Percentiles rank a stretch among this genome's conserved stretches.
phyloP scores from a whole-genome alignment of 2,329 filamentous ascomycete species.

The Gnomoniopsis smithogilvyi region DNA sequence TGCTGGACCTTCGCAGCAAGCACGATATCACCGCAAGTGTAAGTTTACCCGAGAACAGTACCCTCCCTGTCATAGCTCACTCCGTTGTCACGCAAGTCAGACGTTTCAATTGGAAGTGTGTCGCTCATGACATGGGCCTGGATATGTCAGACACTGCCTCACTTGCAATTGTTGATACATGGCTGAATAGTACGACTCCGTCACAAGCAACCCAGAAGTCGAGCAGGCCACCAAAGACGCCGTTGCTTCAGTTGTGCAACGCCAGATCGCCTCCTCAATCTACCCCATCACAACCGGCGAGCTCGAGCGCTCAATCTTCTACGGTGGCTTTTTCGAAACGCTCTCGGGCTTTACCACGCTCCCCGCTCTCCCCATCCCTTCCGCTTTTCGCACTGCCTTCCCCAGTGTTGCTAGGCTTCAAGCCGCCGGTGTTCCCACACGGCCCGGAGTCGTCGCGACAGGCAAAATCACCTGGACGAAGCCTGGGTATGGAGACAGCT shows the following conservation, averaged over 20 bases:
- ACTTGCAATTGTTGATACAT: no score
- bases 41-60: no score
- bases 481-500: constrained; percentile 3
- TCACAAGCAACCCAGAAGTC: background rate
- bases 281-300: constrained; percentile 10
- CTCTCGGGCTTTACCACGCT: constrained; percentile 3
- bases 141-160: no score
- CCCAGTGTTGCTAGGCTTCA: background rate
- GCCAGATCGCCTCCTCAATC: background rate
- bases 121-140: no score
- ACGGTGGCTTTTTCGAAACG: constrained; percentile 10
- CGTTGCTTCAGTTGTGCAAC: background rate
- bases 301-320: constrained; percentile 10
- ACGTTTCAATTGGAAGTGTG: no score
- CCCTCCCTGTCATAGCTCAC: no score
- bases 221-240: background rate
- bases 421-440: background rate
- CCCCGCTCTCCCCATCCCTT: constrained; percentile 1
- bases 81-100: no score
- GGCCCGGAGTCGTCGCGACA: constrained; percentile 2
- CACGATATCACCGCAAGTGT: background rate
- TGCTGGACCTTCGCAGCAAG: constrained; percentile 2
- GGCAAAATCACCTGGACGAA: constrained; percentile 1
- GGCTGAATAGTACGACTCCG: background rate
- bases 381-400: constrained; percentile 5